Base-by-base conservation (phyloP, 2,329 filamentous ascomycete genomes). In the Scedosporium apiospermum region DNA sequence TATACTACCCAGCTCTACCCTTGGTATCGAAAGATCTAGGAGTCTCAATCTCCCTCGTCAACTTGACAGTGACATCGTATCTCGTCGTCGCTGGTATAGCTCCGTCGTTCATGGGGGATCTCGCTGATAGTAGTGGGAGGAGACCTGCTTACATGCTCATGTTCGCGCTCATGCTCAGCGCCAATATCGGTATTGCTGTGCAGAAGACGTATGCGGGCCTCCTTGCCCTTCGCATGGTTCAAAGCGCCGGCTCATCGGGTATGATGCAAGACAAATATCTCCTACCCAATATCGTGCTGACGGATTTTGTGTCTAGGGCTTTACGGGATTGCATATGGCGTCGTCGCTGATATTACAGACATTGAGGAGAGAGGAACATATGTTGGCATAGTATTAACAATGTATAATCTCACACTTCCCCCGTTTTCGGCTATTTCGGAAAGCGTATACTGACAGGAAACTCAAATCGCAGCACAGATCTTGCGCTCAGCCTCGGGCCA, bases 301-400 rank as follows among this genome's bases (percentile, higher is more conserved):
- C 6, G 6, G 30, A 6, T 10, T 34, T 9, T 34, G 30, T 34
- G 10, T 59, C n/a, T 41, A 60, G 83, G 83, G 0, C 86, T 85
- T 0, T 77, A 89, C 53, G 84, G 88, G 0, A 74, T 91, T 1
- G 83, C 82, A 0, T 86, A 81, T 63, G 88, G 83, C 1, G 82
- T 90, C 1, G 82, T 90, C 10, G 85, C 85, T 2, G 88, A 91
- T 68, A 78, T 90, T 4, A 79, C 84, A 0, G 84, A 85, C 1
- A 82, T 80, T 60, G 78, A 81, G 0, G 87, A 91, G 70, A 76
- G 88, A 65, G 88, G 88, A 1, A 81, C 79, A 61, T 90, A 87
- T 69, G 84, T 90, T 73, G 87, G 82, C 57, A 80, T 83, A 64
- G 81, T 83, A 34, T 34, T 10, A 34, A 34, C 30, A 9, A 34